Base-by-base conservation (phyloP, 2,329 filamentous ascomycete genomes). In the Neoarthrinium moseri region DNA sequence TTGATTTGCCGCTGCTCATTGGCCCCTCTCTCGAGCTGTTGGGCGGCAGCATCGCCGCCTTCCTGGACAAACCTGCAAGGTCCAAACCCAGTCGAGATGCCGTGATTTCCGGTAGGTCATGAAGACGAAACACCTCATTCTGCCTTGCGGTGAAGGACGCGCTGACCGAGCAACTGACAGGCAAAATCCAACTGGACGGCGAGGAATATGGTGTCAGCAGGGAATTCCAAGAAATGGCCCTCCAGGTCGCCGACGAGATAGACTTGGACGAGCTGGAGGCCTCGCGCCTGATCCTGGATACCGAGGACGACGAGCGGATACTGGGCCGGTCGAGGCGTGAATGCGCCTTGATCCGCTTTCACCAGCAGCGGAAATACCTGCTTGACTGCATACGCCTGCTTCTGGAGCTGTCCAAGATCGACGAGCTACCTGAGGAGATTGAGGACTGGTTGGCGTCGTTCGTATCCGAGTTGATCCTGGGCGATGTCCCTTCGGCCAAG, bases 181-280 rank as follows among this genome's bases (percentile, higher is more conserved):
- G 89, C 47, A 91, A 88, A 63, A 75, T 97, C 55, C 81, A 73
- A 26, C 70, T 96, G 48, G 80, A 81, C 56, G 86, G 84, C 51
- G 78, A 81, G 26, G 82, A 91, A 58, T 97, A 90, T 66, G 73
- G 78, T 18, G 74, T 99, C 70, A 96, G 95, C 67, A 80, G 88
- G 46, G 84, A 90, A 51, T 97, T 99, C 67, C 84, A 92, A 61
- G 86, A 96, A 65, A 83, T 86, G 55, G 81, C 84, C 20, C 75
- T 95, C 24, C 81, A 89, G 57, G 75, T 99, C 29, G 88, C 92
- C 45, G 91, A 97, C 65, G 89, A 90, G 56, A 75, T 96, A 51
- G 85, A 96, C 58, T 75, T 99, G 43, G 91, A 99, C 68, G 95
- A 99, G 67, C 64, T 95, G 47, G 82, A 94, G 57, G 87, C 92